Percentiles rank a stretch among this genome's conserved stretches.
phyloP scores from a whole-genome alignment of 441 rosid species.

The Syzygium malaccense region DNA sequence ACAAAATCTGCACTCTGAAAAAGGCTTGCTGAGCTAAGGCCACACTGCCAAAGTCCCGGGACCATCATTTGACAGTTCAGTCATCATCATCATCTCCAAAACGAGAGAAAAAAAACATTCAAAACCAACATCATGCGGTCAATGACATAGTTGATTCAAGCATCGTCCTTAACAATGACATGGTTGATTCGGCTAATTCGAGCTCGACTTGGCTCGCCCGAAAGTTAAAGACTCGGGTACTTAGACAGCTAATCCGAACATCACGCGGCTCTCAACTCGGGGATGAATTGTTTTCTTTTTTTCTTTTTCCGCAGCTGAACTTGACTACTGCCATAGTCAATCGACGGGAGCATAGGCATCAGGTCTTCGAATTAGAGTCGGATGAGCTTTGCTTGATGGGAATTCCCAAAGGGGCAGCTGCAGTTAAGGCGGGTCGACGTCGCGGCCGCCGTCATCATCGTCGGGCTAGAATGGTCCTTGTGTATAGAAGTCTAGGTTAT shows the following conservation, averaged over 20 bases:
- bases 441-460: fast-evolving
- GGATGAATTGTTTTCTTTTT: neutral
- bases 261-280: too few relatives aligned
- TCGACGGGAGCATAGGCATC: neutral
- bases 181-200: neutral
- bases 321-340: neutral
- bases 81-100: neutral
- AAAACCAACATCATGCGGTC: neutral
- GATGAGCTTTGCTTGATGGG: neutral
- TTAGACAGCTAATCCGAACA: too few relatives aligned
- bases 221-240: neutral
- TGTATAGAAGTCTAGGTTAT: neutral
- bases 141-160: too few relatives aligned
- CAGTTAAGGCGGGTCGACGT: neutral
- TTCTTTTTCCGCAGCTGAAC: neutral
- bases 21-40: neutral
- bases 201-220: neutral
- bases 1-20: neutral
- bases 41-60: neutral
- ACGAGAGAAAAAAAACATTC: neutral
- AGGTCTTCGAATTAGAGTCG: neutral
- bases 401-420: neutral
- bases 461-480: neutral
- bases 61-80: neutral
- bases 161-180: neutral